Base-by-base conservation (phyloP, 257 asterid genomes). In the Solanum raphanifolium region DNA sequence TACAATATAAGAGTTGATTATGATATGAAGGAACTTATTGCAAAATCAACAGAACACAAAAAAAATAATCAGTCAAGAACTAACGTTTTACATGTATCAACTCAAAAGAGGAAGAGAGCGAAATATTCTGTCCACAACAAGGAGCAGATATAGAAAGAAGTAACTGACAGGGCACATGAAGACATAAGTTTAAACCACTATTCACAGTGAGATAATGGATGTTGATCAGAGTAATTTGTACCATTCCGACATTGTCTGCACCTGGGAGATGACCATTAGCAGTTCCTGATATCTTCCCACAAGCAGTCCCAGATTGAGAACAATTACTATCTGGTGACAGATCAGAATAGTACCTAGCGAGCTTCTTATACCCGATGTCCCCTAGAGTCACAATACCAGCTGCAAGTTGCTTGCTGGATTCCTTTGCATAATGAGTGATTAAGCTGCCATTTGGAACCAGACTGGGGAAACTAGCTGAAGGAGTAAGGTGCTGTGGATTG, bases 381-480 rank as follows among this genome's bases (percentile, higher is more conserved):
- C 98, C 98, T 87, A 97, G 90, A 52, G 96, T 94, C 89, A 94
- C 94, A 89, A 97, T 92, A 87, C 98, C 98, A 90, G 98, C 93
- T 86, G 98, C 99, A 20, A 97, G 93, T 82, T 93, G 99, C 90
- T 92, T 95, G 94, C 98, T 94, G 10, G 99, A 95, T 93, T 97
- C 99, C 90, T 92, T 96, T 32, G 98, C 99, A 92, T 93, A 94
- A 91, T 95, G 98, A 43, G 98, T 96, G 84, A 95, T 96, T 41
- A 97, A 90, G 91, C 97, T 95, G 87, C 98, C 98, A 90, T 94
- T 95, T 46, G 95, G 91, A 69, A 93, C 82, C 25, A 92, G 90
- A 91, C 87, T 87, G 20, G 96, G 92, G 89, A 91, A 92, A 90
- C 93, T 94, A 84, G 92, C 82, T 16, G 98, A 91, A 52, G 95